A percentile compares a stretch with the other conserved stretches of the same genome.
Evolutionary conservation across 768 basidiomycete genomes (phyloP).

Genomic region (Leccinum disarticulatum): DNA sequence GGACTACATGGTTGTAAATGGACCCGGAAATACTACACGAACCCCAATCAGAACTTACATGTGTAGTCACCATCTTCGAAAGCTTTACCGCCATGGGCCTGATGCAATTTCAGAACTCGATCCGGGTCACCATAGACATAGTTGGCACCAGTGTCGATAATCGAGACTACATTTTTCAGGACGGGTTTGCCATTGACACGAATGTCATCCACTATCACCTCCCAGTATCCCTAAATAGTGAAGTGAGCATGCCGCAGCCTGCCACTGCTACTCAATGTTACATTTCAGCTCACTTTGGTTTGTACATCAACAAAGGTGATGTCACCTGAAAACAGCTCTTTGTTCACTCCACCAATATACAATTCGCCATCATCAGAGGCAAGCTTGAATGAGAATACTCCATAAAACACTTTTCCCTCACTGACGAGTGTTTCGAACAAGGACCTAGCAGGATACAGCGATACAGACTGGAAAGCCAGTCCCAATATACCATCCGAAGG

Average conservation of each 20-base stretch:
- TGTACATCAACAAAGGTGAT: background rate
- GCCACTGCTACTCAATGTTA: background rate
- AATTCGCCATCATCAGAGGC: background rate
- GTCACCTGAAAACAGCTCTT: background rate
- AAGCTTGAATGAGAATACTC: background rate
- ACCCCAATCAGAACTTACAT: background rate
- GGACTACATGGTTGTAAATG: background rate
- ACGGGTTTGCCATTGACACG: background rate
- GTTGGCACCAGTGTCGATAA: background rate
- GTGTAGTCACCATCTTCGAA: background rate
- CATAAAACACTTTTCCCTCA: background rate
- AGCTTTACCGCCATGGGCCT: background rate
- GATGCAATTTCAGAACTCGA: background rate
- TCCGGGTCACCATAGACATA: background rate
- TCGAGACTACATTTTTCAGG: background rate
- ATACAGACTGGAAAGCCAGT: background rate
- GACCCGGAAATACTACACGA: background rate
- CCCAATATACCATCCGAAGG: background rate
- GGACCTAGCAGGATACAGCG: background rate
- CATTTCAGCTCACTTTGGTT: background rate
- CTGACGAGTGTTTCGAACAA: background rate
- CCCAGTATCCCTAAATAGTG: background rate
- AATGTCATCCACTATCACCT: background rate
- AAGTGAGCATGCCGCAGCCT: background rate
- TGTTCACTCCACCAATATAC: background rate